A percentile compares a stretch with the other conserved stretches of the same genome.
Conservation (phyloP, 306 rosid genomes). For the Citrullus colocynthis region DNA sequence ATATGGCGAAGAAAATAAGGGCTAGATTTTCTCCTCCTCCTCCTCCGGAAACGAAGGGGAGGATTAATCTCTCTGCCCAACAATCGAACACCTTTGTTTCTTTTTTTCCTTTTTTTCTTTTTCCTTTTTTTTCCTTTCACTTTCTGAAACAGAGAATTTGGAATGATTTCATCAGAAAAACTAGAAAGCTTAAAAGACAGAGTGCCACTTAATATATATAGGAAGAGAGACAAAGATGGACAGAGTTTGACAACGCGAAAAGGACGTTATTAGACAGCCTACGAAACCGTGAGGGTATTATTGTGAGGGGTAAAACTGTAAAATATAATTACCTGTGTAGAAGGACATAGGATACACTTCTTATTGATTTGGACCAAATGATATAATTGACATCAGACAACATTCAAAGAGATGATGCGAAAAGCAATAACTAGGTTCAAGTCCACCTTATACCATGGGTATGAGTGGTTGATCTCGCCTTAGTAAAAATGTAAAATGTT, state of each 20-base stretch:
- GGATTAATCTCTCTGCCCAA: background rate
- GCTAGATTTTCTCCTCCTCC: constrained; percentile 5
- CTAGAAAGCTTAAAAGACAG: background rate
- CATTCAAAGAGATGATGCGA: no score
- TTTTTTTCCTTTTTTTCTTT: background rate
- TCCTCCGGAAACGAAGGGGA: constrained; percentile 2
- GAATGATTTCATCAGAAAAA: background rate
- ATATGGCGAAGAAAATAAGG: background rate
- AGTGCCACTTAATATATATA: background rate
- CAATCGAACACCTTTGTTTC: background rate
- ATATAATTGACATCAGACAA: no score
- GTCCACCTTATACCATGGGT: no score
- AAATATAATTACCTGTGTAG: background rate
- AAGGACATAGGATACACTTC: no score
- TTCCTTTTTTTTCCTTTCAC: background rate
- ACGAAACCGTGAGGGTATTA: background rate
- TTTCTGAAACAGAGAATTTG: background rate
- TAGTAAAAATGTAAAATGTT: no score
- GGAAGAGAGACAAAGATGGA: background rate
- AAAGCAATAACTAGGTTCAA: no score
- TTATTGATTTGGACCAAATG: no score
- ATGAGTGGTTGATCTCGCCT: no score
- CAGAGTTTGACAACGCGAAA: background rate
- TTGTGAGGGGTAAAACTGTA: background rate
- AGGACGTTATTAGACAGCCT: background rate